These are phyloP conservation scores for Huntiella bhutanensis DNA, from an alignment of 2,329 filamentous ascomycete genomes.

Conservation along the genomic window DNA sequence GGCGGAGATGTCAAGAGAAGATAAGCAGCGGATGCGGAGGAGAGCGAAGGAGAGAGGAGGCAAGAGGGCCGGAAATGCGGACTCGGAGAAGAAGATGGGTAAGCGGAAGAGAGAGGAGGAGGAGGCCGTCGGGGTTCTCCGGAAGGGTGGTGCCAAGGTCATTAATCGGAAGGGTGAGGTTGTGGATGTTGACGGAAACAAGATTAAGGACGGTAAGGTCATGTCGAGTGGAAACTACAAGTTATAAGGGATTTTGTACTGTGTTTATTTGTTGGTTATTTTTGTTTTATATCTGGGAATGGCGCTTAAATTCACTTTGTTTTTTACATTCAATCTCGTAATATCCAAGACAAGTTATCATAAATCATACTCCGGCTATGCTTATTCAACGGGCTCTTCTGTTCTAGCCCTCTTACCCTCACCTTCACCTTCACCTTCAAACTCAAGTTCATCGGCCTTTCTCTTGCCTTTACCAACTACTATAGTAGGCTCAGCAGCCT, in stretches of 20 bases:
- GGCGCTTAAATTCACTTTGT: constrained; percentile 5
- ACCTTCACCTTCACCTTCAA: constrained; percentile 18
- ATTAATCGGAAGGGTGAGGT: constrained; percentile 81
- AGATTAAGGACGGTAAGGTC: constrained; percentile 36
- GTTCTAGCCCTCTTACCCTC: constrained; percentile 16
- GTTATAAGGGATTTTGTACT: constrained; percentile 23
- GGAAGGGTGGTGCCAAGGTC: constrained; percentile 75
- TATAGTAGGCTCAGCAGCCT: constrained; percentile 9
- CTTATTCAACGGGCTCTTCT: constrained; percentile 14
- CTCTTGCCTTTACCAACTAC: constrained; percentile 24
- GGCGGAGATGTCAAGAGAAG: constrained; percentile 76
- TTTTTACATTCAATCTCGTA: neutral
- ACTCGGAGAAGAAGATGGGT: constrained; percentile 11
- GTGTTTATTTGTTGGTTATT: neutral
- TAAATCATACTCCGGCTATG: neutral
- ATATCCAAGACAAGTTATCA: no score
- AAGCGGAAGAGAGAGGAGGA: constrained; percentile 22
- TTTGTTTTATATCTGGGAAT: constrained; percentile 4
- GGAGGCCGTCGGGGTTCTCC: constrained; percentile 45
- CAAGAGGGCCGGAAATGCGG: constrained; percentile 31
- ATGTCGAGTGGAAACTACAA: constrained; percentile 41
- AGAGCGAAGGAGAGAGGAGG: constrained; percentile 62
- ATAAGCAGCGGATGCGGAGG: constrained; percentile 57
- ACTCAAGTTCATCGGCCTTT: constrained; percentile 27
- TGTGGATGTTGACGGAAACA: constrained; percentile 65